These are phyloP conservation scores for Phytopythium boreale DNA, from an alignment of 352 stramenopile species.

Conservation along the genomic window DNA sequence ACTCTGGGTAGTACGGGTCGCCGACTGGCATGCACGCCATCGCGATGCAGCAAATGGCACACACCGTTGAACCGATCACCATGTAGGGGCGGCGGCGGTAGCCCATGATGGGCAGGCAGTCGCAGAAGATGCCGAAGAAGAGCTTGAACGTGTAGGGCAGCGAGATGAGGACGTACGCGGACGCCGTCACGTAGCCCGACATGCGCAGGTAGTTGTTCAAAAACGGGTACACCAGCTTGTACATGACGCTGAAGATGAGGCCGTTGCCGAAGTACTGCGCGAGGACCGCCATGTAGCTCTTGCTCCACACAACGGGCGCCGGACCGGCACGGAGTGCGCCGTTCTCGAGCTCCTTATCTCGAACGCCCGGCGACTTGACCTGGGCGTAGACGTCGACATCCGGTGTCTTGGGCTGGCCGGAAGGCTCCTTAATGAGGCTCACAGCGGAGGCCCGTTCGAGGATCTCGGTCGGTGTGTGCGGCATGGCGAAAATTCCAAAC, in stretches of 20 bases:
- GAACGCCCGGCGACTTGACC: neutral
- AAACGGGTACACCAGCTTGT: slow-evolving; percentile 61
- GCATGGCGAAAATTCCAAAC: no score
- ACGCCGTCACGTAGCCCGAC: slow-evolving; percentile 62
- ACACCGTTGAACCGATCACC: slow-evolving; percentile 58
- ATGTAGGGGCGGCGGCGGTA: slow-evolving; percentile 69
- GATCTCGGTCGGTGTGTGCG: neutral
- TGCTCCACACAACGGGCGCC: slow-evolving; percentile 26
- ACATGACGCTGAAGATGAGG: slow-evolving; percentile 52
- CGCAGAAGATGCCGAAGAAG: slow-evolving; percentile 57
- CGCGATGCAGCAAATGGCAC: slow-evolving; percentile 43
- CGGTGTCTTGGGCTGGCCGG: neutral
- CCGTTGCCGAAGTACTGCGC: slow-evolving; percentile 64
- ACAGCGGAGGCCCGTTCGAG: neutral
- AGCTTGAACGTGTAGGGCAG: slow-evolving; percentile 69
- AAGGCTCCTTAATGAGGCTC: neutral
- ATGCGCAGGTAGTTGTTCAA: slow-evolving; percentile 74
- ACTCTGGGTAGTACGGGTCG: slow-evolving; percentile 39
- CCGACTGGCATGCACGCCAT: slow-evolving; percentile 38
- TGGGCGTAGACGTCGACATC: neutral
- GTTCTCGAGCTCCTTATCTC: slow-evolving; percentile 18
- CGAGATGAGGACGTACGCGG: slow-evolving; percentile 49
- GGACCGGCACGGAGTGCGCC: slow-evolving; percentile 37
- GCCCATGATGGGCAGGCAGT: slow-evolving; percentile 58
- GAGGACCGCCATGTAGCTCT: slow-evolving; percentile 52